Percentiles rank a stretch among this genome's conserved stretches.
These are phyloP conservation scores for Fusarium sororula DNA, from an alignment of 2,329 filamentous ascomycete genomes.

Conservation along the genomic window DNA sequence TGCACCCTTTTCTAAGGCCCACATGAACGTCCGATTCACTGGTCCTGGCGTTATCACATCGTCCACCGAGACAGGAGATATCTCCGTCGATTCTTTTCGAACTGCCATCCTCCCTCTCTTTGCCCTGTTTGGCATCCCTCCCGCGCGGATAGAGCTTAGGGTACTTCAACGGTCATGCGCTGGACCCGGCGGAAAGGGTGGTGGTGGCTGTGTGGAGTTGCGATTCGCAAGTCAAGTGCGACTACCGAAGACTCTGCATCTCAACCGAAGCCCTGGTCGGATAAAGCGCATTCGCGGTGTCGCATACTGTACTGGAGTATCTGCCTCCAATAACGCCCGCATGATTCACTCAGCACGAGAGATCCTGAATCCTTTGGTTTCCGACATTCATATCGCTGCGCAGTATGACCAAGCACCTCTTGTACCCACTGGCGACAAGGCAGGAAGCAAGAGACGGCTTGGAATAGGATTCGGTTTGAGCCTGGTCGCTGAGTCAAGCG, in stretches of 20 bases:
- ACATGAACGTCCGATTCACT: conserved; percentile 88
- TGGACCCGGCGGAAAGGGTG: conserved; percentile 77
- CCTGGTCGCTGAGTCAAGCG: conserved; percentile 90
- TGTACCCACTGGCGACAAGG: conserved; percentile 62
- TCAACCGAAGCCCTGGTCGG: conserved; percentile 81
- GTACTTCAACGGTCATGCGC: conserved; percentile 83
- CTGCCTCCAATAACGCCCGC: conserved; percentile 89
- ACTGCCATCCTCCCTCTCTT: conserved; percentile 92
- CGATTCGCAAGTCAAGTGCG: conserved; percentile 93
- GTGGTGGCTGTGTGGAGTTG: conserved; percentile 92
- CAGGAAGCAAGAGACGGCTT: conserved; percentile 67
- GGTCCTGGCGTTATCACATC: conserved; percentile 94
- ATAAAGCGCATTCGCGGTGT: conserved; percentile 92
- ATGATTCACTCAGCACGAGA: conserved; percentile 94
- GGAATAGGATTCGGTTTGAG: conserved; percentile 93
- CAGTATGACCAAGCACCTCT: conserved; percentile 76
- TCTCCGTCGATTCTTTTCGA: conserved; percentile 91
- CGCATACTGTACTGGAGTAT: conserved; percentile 91
- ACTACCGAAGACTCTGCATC: conserved; percentile 91
- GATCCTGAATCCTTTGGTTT: conserved; percentile 84
- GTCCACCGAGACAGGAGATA: conserved; percentile 82
- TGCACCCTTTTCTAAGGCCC: conserved; percentile 90
- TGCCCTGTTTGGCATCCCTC: conserved; percentile 84
- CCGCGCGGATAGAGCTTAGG: conserved; percentile 83
- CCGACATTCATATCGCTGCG: conserved; percentile 90